phyloP scores from a whole-genome alignment of 2,329 filamentous ascomycete genomes.

The Colletotrichum lini region DNA sequence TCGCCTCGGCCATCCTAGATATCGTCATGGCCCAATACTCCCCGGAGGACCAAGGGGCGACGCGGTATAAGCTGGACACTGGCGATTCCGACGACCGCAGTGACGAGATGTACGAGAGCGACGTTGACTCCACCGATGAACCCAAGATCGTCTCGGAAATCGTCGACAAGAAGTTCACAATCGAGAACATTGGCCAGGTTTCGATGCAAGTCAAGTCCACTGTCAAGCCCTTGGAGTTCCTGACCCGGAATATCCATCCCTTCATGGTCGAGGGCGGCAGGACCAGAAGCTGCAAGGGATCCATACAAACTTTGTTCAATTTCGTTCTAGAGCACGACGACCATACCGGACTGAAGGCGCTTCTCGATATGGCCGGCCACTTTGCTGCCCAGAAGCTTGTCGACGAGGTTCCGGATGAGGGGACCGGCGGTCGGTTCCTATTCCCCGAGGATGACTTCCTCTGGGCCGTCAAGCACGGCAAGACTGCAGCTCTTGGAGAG shows the following conservation, averaged over 20 bases:
- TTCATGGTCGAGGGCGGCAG: constrained; percentile 52
- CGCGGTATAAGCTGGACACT: constrained; percentile 63
- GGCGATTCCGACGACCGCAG: constrained; percentile 53
- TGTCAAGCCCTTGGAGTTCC: constrained; percentile 66
- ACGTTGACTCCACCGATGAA: constrained; percentile 54
- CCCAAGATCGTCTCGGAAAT: constrained; percentile 67
- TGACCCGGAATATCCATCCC: constrained; percentile 58
- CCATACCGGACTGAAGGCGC: constrained; percentile 64
- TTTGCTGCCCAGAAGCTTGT: constrained; percentile 56
- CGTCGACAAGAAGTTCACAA: constrained; percentile 78
- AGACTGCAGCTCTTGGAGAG: constrained; percentile 70
- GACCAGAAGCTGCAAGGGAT: constrained; percentile 44
- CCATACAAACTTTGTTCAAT: constrained; percentile 51
- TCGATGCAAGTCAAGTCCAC: constrained; percentile 78
- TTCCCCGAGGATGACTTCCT: constrained; percentile 60
- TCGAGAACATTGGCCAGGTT: constrained; percentile 81
- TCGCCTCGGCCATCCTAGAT: constrained; percentile 77
- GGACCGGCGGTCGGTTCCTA: constrained; percentile 51
- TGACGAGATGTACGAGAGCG: constrained; percentile 49
- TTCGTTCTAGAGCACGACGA: constrained; percentile 70
- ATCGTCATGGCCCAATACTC: constrained; percentile 80
- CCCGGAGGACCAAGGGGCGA: constrained; percentile 66
- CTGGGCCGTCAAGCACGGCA: constrained; percentile 61
- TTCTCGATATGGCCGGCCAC: constrained; percentile 69
- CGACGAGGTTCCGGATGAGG: constrained; percentile 47